Evolutionary conservation across 139 green algal genomes (phyloP), one percentile per base, ranked within the genome.

Genomic region (Yamagishiella unicocca): DNA sequence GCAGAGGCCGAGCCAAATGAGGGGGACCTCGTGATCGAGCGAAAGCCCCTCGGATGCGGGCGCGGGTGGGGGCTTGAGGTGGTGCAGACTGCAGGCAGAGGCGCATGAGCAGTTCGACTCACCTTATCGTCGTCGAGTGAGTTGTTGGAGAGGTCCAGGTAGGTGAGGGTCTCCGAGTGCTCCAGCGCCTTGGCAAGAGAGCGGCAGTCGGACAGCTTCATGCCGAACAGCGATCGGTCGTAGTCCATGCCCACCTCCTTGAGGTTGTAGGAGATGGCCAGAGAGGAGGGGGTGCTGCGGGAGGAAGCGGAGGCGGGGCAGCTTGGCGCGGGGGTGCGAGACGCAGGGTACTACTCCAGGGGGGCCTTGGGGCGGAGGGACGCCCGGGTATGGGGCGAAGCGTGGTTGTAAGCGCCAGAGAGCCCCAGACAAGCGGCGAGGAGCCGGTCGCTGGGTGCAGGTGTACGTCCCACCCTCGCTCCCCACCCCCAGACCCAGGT

Each of bases 241-340:
- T 96, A 98, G 81, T 98, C 93, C 94, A 97, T 97, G n/a, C 94
- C 94, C 70, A 97, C 92, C n/a, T 94, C 91, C 35, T 91, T 84
- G 29, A 95, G 88, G 76, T 92, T 94, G 92, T 97, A 98, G 6
- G 88, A 90, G 24, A 98, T 45, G 22, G 84, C 45, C 61, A 98
- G 87, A 7, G 81, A 89, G 27, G 91, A 89, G 10, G 95, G 93
- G 6, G 87, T 90, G 62, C 93, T 95, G 91, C 76, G 89, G 7
- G 29, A 0, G 12, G 58, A 46, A 66, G 54, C 1, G 21, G 79
- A 2, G 61, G 31, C 19, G 25, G 14, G 22, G 5, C n/a, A 43
- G n/a, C n/a, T n/a, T n/a, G n/a, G n/a, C n/a, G n/a, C n/a, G n/a
- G n/a, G n/a, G n/a, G n/a, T n/a, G n/a, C n/a, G n/a, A n/a, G n/a